Conservation (phyloP, 768 basidiomycete species). For the Trametes elegans region DNA sequence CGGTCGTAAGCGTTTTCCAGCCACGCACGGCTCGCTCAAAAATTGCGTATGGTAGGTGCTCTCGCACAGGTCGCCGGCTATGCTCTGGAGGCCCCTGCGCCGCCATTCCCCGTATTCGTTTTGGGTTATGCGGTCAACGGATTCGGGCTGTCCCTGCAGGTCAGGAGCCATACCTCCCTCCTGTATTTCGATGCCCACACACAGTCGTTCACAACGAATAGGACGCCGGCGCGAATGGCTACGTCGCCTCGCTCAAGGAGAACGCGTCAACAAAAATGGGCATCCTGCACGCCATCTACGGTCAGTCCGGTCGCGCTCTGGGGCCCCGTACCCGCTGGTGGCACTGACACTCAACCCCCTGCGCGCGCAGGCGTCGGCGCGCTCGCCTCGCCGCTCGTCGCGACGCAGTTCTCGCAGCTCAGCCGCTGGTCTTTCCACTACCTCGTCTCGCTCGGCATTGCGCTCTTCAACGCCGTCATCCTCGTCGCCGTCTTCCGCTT, state of each 20-base stretch:
- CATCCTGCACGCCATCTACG: slow-evolving; percentile 63
- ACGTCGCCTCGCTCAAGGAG: slow-evolving; percentile 56
- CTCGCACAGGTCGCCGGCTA: slow-evolving; percentile 55
- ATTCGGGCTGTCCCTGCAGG: slow-evolving; percentile 48
- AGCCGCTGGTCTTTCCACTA: slow-evolving; percentile 78
- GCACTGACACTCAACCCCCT: neutral
- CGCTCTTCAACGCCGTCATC: slow-evolving; percentile 50
- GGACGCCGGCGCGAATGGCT: slow-evolving; percentile 75
- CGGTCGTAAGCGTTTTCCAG: neutral
- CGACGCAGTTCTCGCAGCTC: slow-evolving; percentile 76
- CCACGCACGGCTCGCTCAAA: neutral
- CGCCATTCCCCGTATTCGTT: slow-evolving; percentile 65
- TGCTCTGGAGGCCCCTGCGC: slow-evolving; percentile 50
- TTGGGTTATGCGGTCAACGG: slow-evolving; percentile 48
- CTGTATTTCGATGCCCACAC: neutral
- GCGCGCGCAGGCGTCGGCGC: slow-evolving; percentile 57
- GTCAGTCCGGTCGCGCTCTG: slow-evolving; percentile 27
- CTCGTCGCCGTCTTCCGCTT: slow-evolving; percentile 62
- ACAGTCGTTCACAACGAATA: slow-evolving; percentile 28
- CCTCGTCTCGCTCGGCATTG: slow-evolving; percentile 64
- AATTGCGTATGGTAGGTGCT: slow-evolving; percentile 49
- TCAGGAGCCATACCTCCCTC: slow-evolving; percentile 11
- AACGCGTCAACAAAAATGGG: slow-evolving; percentile 66
- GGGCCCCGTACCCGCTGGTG: too few relatives aligned
- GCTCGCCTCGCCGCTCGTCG: slow-evolving; percentile 65